phyloP scores from a whole-genome alignment of 176 grass and related monocot species.

The Triticum turgidum region DNA sequence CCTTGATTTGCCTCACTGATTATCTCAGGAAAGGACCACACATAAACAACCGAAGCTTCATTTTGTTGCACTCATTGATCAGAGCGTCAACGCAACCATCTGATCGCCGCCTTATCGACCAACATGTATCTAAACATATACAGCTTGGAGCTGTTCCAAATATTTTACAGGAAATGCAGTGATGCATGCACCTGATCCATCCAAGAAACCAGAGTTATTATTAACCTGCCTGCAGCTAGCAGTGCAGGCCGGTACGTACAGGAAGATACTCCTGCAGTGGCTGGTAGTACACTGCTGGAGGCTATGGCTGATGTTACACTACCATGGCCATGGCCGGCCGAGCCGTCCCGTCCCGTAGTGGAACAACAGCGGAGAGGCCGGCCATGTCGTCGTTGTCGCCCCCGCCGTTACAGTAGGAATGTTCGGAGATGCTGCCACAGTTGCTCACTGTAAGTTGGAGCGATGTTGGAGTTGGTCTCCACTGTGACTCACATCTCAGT shows the following conservation, averaged over 20 bases:
- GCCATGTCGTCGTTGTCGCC: background rate
- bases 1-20: background rate
- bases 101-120: background rate
- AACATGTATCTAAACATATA: too few species aligned
- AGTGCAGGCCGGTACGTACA: too few species aligned
- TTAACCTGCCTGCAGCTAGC: too few species aligned
- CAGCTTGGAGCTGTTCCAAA: too few species aligned
- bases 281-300: too few species aligned
- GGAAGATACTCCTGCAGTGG: too few species aligned
- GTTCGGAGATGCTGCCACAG: background rate
- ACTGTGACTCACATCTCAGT: background rate
- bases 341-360: slow-evolving; percentile 13
- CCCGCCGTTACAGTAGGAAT: background rate
- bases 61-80: background rate
- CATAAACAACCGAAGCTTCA: too few species aligned
- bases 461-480: background rate
- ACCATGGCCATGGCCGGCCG: background rate
- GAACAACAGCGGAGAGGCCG: background rate
- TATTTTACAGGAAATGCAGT: too few species aligned
- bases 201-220: too few species aligned
- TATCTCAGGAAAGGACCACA: background rate
- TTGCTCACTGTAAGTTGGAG: background rate
- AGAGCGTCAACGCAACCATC: too few species aligned
- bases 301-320: background rate
- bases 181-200: too few species aligned